A percentile compares a stretch with the other conserved stretches of the same genome.
These are phyloP conservation scores for Mariannaea elegans DNA, from an alignment of 2,329 filamentous ascomycete species.

Conservation along the genomic window DNA sequence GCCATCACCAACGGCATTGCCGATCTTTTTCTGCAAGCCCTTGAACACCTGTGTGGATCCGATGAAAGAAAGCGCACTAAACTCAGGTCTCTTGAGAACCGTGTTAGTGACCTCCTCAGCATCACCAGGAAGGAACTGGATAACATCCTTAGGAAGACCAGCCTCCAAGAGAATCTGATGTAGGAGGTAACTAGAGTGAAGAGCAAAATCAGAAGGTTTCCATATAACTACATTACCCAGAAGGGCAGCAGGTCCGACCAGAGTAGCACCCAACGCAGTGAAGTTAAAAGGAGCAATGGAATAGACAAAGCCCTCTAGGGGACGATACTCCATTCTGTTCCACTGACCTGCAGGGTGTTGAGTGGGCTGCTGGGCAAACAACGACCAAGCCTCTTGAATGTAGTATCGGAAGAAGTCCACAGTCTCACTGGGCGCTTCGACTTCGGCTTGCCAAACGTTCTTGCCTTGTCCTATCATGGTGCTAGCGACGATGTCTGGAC, in stretches of 20 bases:
- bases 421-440: conserved; percentile 30
- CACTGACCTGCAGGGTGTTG: conserved; percentile 21
- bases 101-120: conserved; percentile 46
- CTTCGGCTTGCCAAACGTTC: conserved; percentile 33
- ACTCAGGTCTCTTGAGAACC: conserved; percentile 47
- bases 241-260: conserved; percentile 47
- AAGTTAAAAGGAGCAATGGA: conserved; percentile 54
- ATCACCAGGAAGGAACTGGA: conserved; percentile 51
- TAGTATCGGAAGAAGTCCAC: conserved; percentile 48
- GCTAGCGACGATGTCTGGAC: conserved; percentile 28
- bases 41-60: conserved; percentile 51
- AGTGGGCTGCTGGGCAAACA: conserved; percentile 24
- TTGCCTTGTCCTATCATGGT: conserved; percentile 35
- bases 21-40: conserved; percentile 44
- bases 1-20: conserved; percentile 43
- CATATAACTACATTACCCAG: conserved; percentile 53
- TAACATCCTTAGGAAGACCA: conserved; percentile 48
- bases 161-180: conserved; percentile 52
- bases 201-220: conserved; percentile 49
- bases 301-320: conserved; percentile 54
- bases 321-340: conserved; percentile 46
- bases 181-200: conserved; percentile 47
- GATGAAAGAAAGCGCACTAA: conserved; percentile 49
- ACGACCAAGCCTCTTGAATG: conserved; percentile 29
- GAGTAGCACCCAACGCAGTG: conserved; percentile 50